Evolutionary conservation across 164 flowering plant genomes (phyloP), one percentile per base, ranked within the genome.

Genomic region (Nymphaea colorata): DNA sequence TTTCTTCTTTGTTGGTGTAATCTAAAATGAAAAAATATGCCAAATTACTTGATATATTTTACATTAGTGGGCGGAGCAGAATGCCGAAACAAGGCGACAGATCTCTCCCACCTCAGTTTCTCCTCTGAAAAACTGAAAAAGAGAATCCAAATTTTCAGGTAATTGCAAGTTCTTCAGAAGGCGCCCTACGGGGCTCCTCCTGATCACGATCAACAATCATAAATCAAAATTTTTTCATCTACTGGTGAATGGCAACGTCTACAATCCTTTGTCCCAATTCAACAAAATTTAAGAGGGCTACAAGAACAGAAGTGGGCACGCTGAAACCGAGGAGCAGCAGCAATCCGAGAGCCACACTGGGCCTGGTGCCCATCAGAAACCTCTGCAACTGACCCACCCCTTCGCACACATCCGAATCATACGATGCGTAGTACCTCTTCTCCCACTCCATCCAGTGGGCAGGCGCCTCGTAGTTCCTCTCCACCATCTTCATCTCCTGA

Each of bases 391-490:
- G 5, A 5, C 87, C 84, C 60, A 84, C 25, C 1, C 69, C 71
- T 18, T 78, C 71, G 64, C 84, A 85, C 3, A 87, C 71, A 5
- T 74, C 43, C 2, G 82, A 53, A 60, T 82, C 80, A 59, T 81
- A 81, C 11, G 43, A 65, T 1, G 76, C 44, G 55, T 75, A 81
- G 18, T 59, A 82, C 4, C 67, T 69, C 74, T 84, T 86, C 80
- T 86, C 91, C 88, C 88, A 86, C 0, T 79, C 79, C 82, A 77
- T 78, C 88, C 91, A 84, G 61, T 81, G 66, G 1, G 76, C 25
- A 0, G 85, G 91, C 42, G 83, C 77, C 73, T 80, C 80, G 57
- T 72, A 74, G 62, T 73, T 75, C 69, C 77, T 67, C 77, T 81
- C 86, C 41, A 51, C 71, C 81, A 81, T 79, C 74, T 81, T 80